Percentiles rank a stretch among this genome's conserved stretches.
phyloP scores from a whole-genome alignment of 768 basidiomycete species.

The Mycena latifolia region DNA sequence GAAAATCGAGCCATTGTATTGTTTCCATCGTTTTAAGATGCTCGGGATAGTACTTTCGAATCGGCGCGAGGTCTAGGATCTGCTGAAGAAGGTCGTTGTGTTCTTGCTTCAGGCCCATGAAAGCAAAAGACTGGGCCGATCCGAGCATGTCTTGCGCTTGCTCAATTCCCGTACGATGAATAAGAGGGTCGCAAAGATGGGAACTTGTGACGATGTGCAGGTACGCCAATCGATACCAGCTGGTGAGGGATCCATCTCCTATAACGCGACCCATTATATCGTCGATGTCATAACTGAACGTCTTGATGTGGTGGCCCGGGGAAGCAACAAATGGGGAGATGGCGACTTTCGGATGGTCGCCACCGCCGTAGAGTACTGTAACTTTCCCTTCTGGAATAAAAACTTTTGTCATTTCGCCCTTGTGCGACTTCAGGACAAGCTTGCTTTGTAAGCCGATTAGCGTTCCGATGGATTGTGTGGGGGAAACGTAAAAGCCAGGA shows the following conservation, averaged over 20 bases:
- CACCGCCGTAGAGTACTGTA: conserved; percentile 29
- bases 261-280: conserved; percentile 46
- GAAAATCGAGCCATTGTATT: conserved; percentile 45
- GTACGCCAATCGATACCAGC: conserved; percentile 51
- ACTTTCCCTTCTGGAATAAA: conserved; percentile 55
- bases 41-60: conserved; percentile 51
- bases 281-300: conserved; percentile 49
- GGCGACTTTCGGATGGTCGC: conserved; percentile 38
- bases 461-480: conserved; percentile 54
- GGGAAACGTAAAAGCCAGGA: conserved; percentile 56
- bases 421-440: conserved; percentile 50
- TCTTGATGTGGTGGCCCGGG: conserved; percentile 21
- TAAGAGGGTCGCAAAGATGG: conserved; percentile 58
- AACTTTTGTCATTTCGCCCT: conserved; percentile 38
- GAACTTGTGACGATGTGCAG: conserved; percentile 61
- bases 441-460: conserved; percentile 58
- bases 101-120: conserved; percentile 47
- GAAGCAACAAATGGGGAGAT: conserved; percentile 32
- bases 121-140: conserved; percentile 54
- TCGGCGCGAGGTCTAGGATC: conserved; percentile 51
- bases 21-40: conserved; percentile 54
- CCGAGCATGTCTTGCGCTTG: conserved; percentile 55
- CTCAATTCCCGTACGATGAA: conserved; percentile 55
- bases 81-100: conserved; percentile 48
- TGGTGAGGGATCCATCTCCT: conserved; percentile 42